A percentile compares a stretch with the other conserved stretches of the same genome.
Conservation (phyloP, 331 rosid species). For the Ulmus americana region DNA sequence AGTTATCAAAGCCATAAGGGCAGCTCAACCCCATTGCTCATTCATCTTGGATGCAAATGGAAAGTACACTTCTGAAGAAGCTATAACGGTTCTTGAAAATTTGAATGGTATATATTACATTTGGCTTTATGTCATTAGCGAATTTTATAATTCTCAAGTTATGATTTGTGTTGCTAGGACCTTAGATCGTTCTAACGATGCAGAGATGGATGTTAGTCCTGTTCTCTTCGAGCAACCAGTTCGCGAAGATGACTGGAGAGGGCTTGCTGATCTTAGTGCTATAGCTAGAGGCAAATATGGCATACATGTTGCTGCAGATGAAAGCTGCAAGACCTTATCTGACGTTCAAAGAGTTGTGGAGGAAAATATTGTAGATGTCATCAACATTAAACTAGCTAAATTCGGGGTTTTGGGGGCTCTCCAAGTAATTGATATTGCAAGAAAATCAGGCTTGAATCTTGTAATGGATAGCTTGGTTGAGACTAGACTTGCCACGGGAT, state of each 20-base stretch:
- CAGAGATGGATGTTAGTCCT: conserved; percentile 19
- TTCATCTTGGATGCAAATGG: conserved; percentile 21
- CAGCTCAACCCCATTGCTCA: conserved; percentile 18
- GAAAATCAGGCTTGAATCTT: conserved; percentile 21
- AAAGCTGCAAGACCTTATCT: conserved; percentile 9
- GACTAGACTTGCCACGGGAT: conserved; percentile 27
- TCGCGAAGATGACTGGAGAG: conserved; percentile 23
- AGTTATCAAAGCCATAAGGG: conserved; percentile 16
- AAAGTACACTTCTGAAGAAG: conserved; percentile 19
- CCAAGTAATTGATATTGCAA: conserved; percentile 7
- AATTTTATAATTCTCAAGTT: neutral
- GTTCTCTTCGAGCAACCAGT: conserved; percentile 28
- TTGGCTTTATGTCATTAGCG: neutral
- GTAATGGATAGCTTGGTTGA: conserved; percentile 22
- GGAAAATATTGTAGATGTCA: conserved; percentile 16
- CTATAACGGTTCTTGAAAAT: conserved; percentile 14
- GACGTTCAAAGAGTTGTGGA: conserved; percentile 13
- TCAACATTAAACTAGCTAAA: conserved; percentile 22
- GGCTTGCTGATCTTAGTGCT: conserved; percentile 17
- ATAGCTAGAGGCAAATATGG: conserved; percentile 20
- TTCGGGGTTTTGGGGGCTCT: conserved; percentile 23
- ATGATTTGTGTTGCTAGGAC: neutral
- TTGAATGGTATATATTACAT: conserved; percentile 13
- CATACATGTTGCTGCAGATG: conserved; percentile 21
- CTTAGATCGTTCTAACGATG: neutral